These are phyloP conservation scores for Paramecium bursaria DNA, from an alignment of 73 alveolate species.

Conservation along the genomic window DNA sequence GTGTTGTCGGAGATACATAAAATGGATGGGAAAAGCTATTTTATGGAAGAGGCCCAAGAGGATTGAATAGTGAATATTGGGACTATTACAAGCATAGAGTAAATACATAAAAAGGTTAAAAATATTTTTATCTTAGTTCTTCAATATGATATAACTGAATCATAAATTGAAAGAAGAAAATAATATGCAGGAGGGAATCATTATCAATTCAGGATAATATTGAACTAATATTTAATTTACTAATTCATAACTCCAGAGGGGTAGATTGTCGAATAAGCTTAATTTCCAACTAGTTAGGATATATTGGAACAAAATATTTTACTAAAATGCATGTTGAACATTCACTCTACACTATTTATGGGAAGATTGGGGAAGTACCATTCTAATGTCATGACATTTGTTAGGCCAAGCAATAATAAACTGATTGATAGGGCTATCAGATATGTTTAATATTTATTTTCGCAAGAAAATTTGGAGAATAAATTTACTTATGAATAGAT, in stretches of 20 bases:
- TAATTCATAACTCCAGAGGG: not conserved
- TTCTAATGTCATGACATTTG: constrained; percentile 64
- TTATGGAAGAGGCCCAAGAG: constrained; percentile 68
- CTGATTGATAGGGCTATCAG: constrained; percentile 68
- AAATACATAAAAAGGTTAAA: constrained; percentile 11
- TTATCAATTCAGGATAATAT: constrained; percentile 17
- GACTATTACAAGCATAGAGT: constrained; percentile 18
- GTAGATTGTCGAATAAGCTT: not conserved
- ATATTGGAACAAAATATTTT: constrained; percentile 60
- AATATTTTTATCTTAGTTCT: not conserved
- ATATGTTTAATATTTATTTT: constrained; percentile 60
- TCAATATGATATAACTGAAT: constrained; percentile 14
- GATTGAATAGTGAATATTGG: constrained; percentile 51
- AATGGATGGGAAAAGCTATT: constrained; percentile 42
- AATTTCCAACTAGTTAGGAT: constrained; percentile 26
- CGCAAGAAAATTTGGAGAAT: constrained; percentile 10
- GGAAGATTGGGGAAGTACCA: constrained; percentile 58
- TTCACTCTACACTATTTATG: constrained; percentile 68
- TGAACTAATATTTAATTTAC: too few species aligned
- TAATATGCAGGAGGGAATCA: constrained; percentile 55
- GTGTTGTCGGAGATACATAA: not conserved
- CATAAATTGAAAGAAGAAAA: constrained; percentile 31
- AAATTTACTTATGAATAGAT: constrained; percentile 40
- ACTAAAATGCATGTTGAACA: constrained; percentile 58
- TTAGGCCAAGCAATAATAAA: constrained; percentile 63